phyloP scores from a whole-genome alignment of 148 eudicot genomes.

The Vaccinium myrtillus region DNA sequence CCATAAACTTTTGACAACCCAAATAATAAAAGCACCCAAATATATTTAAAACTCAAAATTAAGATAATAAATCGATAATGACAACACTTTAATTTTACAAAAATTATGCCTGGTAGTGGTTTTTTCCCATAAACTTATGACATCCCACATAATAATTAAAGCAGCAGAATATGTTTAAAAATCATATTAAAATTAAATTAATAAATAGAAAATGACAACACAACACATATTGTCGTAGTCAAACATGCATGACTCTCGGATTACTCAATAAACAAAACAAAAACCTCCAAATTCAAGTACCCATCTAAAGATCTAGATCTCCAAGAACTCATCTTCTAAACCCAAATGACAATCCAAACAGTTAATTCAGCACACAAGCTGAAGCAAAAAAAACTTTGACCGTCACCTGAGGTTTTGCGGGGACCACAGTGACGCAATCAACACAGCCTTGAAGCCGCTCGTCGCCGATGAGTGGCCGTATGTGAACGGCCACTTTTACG shows the following conservation, averaged over 20 bases:
- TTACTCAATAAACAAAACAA: background rate
- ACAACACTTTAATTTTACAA: background rate
- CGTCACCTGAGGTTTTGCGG: conserved; percentile 84
- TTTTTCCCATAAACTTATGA: background rate
- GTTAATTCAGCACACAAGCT: background rate
- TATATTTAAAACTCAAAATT: background rate
- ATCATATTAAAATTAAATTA: too few relatives aligned
- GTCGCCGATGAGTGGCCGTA: conserved; percentile 88
- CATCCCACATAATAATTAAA: conserved; percentile 1
- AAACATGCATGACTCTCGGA: conserved; percentile 16
- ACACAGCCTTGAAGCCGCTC: conserved; percentile 88
- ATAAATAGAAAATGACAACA: background rate
- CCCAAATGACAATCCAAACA: conserved; percentile 2
- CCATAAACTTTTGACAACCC: conserved; percentile 3
- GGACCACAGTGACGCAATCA: conserved; percentile 76
- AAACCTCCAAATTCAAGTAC: background rate
- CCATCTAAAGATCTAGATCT: conserved; percentile 26
- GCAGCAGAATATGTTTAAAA: too few relatives aligned
- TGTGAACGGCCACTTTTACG: conserved; percentile 90
- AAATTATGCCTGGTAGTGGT: background rate
- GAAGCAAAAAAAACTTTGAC: background rate
- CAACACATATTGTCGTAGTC: background rate
- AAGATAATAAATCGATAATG: background rate
- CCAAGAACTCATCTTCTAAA: background rate
- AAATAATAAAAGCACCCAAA: background rate